Base-by-base conservation (phyloP, 495 filamentous ascomycete genomes). In the Daldinia bambusicola region DNA sequence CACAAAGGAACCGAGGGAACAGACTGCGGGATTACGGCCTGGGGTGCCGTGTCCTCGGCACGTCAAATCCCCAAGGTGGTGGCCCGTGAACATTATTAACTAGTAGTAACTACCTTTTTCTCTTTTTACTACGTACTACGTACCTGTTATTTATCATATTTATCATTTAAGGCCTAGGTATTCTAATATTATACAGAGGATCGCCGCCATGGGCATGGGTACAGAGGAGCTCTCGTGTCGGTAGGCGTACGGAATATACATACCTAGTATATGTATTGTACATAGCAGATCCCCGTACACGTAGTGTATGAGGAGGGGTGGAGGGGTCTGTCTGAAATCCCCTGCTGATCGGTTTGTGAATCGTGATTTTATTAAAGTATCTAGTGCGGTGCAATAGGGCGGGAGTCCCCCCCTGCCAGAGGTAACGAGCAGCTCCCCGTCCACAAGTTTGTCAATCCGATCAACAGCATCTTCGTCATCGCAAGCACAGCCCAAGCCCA, bases 271-370 rank as follows among this genome's bases (percentile, higher is more conserved):
- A 14, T 53, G 31, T 53, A 26, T 26, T 26, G 43, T 53, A 53
- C 50, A 53, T 53, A 53, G 50, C 26, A 67, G 60, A 67, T 67
- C 64, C 62, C 59, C 41, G 58, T 62, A 62, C 57, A 63, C 64
- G 70, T 68, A 71, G 26, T 3, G 26, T 26, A 26, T 26, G 26
- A 26, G 20, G 70, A 61, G 61, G 64, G 70, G 60, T 40, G 56
- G 43, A 62, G 69, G 69, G 69, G 64, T 63, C 50, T 63, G 60
- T 67, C 60, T 67, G 55, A 58, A 60, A 53, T 63, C 69, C 63
- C 69, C 69, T 72, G 69, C 58, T 66, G 69, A 72, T 67, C 70
- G 70, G 60, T 53, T 50, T 59, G 70, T 61, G 70, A 68, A 64
- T 68, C 60, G 70, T 67, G 70, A 72, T 72, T 57, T 57, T 68